Percentiles rank a stretch among this genome's conserved stretches.
phyloP scores from a whole-genome alignment of 2,329 filamentous ascomycete genomes.

The Colletotrichum camelliae region DNA sequence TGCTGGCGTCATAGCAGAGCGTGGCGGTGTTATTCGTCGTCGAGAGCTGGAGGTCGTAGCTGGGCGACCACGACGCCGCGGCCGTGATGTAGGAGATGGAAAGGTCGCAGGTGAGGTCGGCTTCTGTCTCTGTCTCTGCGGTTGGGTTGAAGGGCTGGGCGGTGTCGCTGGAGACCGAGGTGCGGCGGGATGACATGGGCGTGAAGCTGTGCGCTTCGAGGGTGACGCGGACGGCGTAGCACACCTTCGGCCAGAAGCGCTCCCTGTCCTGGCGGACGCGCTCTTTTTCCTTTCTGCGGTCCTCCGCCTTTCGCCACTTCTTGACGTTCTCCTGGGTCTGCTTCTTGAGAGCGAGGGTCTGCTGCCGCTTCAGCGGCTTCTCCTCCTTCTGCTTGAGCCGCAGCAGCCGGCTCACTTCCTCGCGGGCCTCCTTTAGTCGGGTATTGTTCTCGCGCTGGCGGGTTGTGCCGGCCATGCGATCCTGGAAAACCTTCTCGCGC shows the following conservation, averaged over 20 bases:
- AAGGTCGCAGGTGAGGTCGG: conserved; percentile 45
- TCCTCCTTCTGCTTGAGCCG: background rate
- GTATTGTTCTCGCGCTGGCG: conserved; percentile 33
- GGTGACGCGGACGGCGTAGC: conserved; percentile 56
- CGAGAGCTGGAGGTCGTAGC: conserved; percentile 67
- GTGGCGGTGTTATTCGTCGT: conserved; percentile 57
- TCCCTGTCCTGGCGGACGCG: conserved; percentile 49
- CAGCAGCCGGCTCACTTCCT: conserved; percentile 36
- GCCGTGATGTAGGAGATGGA: conserved; percentile 65
- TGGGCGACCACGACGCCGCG: conserved; percentile 63
- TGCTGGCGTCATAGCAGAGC: conserved; percentile 66
- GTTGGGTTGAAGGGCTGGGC: conserved; percentile 47
- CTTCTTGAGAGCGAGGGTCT: background rate
- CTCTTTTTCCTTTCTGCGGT: conserved; percentile 45
- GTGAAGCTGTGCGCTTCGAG: conserved; percentile 51
- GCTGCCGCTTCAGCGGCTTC: background rate
- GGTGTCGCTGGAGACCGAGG: conserved; percentile 58
- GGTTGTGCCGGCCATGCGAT: conserved; percentile 39
- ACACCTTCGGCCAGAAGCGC: conserved; percentile 55
- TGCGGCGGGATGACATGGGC: conserved; percentile 52
- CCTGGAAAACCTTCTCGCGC: conserved; percentile 45
- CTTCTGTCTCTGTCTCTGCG: conserved; percentile 29
- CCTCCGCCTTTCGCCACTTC: conserved; percentile 33
- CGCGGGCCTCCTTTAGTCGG: conserved; percentile 32
- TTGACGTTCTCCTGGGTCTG: conserved; percentile 35